Evolutionary conservation across 257 asterid species (phyloP), one percentile per base, ranked within the genome.

Genomic region (Scutellaria barbata): DNA sequence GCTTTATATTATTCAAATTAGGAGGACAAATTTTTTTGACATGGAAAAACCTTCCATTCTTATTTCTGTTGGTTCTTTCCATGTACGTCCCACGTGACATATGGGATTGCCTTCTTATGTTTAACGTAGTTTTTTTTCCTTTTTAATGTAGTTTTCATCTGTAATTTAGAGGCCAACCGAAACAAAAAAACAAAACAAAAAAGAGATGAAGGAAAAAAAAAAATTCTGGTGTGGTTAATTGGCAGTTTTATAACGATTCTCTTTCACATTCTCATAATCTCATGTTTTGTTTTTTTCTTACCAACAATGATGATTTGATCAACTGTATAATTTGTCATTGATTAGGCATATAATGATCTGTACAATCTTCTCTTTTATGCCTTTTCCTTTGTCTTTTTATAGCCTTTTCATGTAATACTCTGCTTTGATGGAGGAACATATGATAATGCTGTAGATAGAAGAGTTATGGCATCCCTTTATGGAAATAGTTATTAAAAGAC

Each of bases 91-190:
- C 48, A 63, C 69, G 58, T 47, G 41, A 55, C 75, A 17, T 60
- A 22, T 63, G 73, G 53, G 67, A 35, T 74, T 74, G 74, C 66
- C 40, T 60, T 39, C 46, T 39, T 14, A 16, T 13, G 61, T 57
- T 30, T 30, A 30, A 30, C 35, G 4, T 30, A 30, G 35, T 4
- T 30, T 30, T 30, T 30, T 2, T 30, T 18, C 45, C 45, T 67
- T 72, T 73, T 30, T 61, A 0, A 25, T 54, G 63, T 77, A 22
- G 58, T 41, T 40, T 30, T 60, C 33, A 50, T 14, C 30, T 47
- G 69, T 50, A 30, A 33, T 69, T 43, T 74, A 46, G 63, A 14
- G 71, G 51, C 65, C 52, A 8, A 62, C 12, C 11, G 2, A 30
- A 2, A 30, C 2, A 2, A n/a, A 43, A 8, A 6, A 7, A 64